Base-by-base conservation (phyloP, 495 filamentous ascomycete species). In the Talaromyces nanjingensis region DNA sequence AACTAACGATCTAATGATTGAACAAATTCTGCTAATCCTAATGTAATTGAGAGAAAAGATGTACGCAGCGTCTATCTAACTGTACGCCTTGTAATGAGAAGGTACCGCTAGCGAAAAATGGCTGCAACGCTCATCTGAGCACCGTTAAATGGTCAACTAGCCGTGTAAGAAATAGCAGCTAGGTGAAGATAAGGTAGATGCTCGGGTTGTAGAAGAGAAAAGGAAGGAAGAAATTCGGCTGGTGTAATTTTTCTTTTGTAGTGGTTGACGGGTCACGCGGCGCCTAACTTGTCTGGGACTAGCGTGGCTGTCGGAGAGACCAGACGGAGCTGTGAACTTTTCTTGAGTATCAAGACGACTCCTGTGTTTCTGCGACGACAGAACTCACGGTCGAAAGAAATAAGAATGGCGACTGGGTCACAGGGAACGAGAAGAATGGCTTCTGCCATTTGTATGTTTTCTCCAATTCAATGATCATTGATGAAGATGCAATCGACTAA, bases 31-130 rank as follows among this genome's bases (percentile, higher is more conserved):
- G 33, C 3, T 6, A 20, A 22, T 16, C 37, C 3, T 3, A 24
- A 22, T 20, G 12, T 27, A 29, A 56, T 16, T 29, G 22, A 6
- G n/a, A 29, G 53, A 34, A 34, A 69, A 65, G 29, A 77, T 88
- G 83, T 87, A 68, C 53, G 83, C 84, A 81, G 79, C 75, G 76
- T 79, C 85, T 87, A 88, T 88, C 86, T 88, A 88, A 86, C 86
- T 73, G 84, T 84, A 86, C 79, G 72, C 85, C 83, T 84, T 86
- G 75, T 42, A 68, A 65, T 55, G 71, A 73, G 83, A 85, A 87
- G 84, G 84, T 84, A 86, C 84, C 79, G 86, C 83, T 89, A 89
- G 86, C 86, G 86, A 88, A 89, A 86, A 84, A 81, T 67, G 78
- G 79, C 81, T 82, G 80, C 81, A 68, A 71, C 65, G 65, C 72